These are phyloP conservation scores for Royoungia palumana DNA, from an alignment of 768 basidiomycete species.

Conservation along the genomic window DNA sequence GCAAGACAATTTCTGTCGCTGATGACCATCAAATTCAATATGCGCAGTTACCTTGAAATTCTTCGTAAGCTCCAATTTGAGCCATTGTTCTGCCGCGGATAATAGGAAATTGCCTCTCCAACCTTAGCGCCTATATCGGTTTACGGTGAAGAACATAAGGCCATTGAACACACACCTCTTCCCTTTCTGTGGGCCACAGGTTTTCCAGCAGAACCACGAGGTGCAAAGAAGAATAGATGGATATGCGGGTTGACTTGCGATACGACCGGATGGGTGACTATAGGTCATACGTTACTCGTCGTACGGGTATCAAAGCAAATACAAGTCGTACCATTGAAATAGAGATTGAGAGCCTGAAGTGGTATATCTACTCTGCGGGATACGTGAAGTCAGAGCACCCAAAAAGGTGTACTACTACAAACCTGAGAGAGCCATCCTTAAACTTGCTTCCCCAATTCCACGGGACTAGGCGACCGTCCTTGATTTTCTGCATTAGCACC, in stretches of 20 bases:
- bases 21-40: background rate
- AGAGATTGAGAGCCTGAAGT: conserved; percentile 80
- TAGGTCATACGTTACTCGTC: background rate
- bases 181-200: conserved; percentile 94
- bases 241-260: conserved; percentile 92
- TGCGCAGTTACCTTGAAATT: conserved; percentile 70
- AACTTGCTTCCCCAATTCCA: conserved; percentile 96
- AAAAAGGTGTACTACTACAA: conserved; percentile 4
- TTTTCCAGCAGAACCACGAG: conserved; percentile 82
- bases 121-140: conserved; percentile 39
- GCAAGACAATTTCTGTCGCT: conserved; percentile 1
- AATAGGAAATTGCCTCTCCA: conserved; percentile 95
- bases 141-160: background rate
- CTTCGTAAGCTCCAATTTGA: conserved; percentile 94
- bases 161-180: conserved; percentile 51
- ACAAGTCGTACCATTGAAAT: conserved; percentile 66
- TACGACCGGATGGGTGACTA: conserved; percentile 90
- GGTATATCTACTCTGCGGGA: conserved; percentile 85
- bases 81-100: conserved; percentile 90
- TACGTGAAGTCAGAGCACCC: background rate
- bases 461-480: conserved; percentile 74
- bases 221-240: conserved; percentile 93
- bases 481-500: conserved; percentile 88
- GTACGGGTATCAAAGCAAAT: conserved; percentile 1
- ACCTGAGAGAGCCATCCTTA: conserved; percentile 90